Base-by-base conservation (phyloP, 108 stramenopile genomes). In the Nannochloropsis oceanica region DNA sequence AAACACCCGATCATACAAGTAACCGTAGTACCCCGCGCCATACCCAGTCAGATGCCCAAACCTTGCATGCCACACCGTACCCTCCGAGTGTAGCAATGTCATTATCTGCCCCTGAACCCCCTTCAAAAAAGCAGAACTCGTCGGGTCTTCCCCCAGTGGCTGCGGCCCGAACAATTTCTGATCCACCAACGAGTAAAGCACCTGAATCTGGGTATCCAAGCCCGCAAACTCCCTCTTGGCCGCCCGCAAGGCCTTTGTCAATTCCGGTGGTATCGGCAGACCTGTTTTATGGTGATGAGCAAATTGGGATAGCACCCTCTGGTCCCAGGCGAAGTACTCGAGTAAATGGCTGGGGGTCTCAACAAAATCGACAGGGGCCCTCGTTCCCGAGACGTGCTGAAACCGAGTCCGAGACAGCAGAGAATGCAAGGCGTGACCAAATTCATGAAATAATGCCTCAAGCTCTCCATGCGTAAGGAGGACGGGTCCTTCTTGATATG, bases 371-470 rank as follows among this genome's bases (percentile, higher is more conserved):
- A 91, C 87, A 8, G 27, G 73, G 42, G 83, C 95, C 20, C 96
- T 89, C 9, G 96, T 97, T 13, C 99, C 99, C 12, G 95, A 94
- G 79, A 97, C 83, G 85, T 99, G 99, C 90, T 99, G 97, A 85
- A 95, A 98, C 44, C 90, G 91, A 42, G 97, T 97, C 13, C 96
- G 92, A 14, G 94, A 94, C 26, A 97, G 90, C 22, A 98, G 87
- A 8, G 96, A 97, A 88, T 99, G 99, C 73, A 97, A 81, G 20
- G 95, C 97, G 88, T 99, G 97, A 8, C 99, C 99, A 83, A 95
- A 96, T 89, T 99, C 97, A 83, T 99, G 99, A 84, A 94, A 95
- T 22, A 99, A 89, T 0, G 99, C 98, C 91, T 98, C 96, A 20
- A 96, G 95, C 87, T 99, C 96, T 0, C 92, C 88, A 86, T 96